Evolutionary conservation across 768 basidiomycete species (phyloP).

Genomic region (Lactarius deliciosus): DNA sequence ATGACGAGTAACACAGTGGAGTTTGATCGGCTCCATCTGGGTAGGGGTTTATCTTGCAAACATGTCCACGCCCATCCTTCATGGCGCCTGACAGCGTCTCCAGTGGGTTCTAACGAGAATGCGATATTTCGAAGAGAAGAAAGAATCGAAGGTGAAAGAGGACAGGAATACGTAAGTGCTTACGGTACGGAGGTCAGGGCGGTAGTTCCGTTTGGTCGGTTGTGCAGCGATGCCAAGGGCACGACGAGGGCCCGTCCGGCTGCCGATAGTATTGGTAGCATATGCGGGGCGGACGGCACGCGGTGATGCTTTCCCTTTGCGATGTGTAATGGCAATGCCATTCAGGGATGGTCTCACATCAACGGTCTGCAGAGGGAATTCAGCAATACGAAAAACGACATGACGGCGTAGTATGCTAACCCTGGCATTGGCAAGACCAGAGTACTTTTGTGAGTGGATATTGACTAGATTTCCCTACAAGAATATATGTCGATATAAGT

Average conservation of each 20-base stretch:
- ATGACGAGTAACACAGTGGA: slow-evolving; percentile 54
- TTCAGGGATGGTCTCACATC: slow-evolving; percentile 55
- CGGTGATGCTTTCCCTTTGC: slow-evolving; percentile 61
- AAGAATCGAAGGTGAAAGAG: slow-evolving; percentile 12
- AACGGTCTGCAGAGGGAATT: slow-evolving; percentile 51
- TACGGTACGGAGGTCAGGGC: slow-evolving; percentile 76
- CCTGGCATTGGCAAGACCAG: slow-evolving; percentile 84
- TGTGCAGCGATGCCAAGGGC: slow-evolving; percentile 62
- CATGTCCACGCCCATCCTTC: slow-evolving; percentile 93
- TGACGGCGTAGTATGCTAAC: slow-evolving; percentile 38
- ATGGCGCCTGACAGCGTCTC: slow-evolving; percentile 58
- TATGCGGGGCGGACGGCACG: slow-evolving; percentile 49
- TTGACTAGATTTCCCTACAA: slow-evolving; percentile 80
- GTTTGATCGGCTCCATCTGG: slow-evolving; percentile 59
- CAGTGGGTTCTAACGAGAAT: slow-evolving; percentile 94
- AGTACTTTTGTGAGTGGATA: slow-evolving; percentile 90
- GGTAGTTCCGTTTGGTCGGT: slow-evolving; percentile 65
- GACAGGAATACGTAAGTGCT: slow-evolving; percentile 38
- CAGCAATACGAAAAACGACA: not conserved
- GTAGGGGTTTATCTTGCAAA: slow-evolving; percentile 71
- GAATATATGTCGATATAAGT: not conserved
- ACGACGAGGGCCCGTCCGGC: slow-evolving; percentile 70
- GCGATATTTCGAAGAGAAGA: slow-evolving; percentile 41
- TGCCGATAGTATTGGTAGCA: slow-evolving; percentile 55
- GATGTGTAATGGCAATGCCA: slow-evolving; percentile 60